Conservation (phyloP, 2,329 filamentous ascomycete genomes). For the Bretziella fagacearum region DNA sequence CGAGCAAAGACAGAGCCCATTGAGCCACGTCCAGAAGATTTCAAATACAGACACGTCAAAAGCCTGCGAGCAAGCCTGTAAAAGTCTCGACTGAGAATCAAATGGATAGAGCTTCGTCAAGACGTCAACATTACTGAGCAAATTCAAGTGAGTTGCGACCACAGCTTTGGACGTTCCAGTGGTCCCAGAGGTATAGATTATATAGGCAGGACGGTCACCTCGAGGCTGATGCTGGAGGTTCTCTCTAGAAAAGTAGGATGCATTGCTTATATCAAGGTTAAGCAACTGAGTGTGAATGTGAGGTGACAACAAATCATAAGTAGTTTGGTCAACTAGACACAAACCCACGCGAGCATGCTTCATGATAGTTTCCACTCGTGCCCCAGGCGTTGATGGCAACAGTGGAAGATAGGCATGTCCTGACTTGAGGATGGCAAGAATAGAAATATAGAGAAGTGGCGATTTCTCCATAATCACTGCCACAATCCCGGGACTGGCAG, state of each 20-base stretch:
- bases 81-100: conserved; percentile 34
- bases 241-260: conserved; percentile 4
- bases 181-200: conserved; percentile 70
- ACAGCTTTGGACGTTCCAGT: conserved; percentile 71
- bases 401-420: conserved; percentile 70
- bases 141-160: conserved; percentile 56
- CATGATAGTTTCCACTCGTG: conserved; percentile 45
- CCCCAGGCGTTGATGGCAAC: conserved; percentile 49
- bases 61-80: conserved; percentile 70
- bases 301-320: conserved; percentile 11
- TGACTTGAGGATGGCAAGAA: conserved; percentile 57
- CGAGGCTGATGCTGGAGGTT: conserved; percentile 26
- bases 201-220: conserved; percentile 46
- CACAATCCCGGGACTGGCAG: conserved; percentile 23
- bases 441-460: conserved; percentile 50
- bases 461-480: conserved; percentile 67
- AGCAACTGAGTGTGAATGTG: conserved; percentile 18
- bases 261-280: conserved; percentile 22
- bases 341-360: conserved; percentile 35
- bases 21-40: conserved; percentile 70
- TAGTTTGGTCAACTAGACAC: conserved; percentile 27
- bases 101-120: conserved; percentile 51
- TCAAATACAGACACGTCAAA: conserved; percentile 86
- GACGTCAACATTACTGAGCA: conserved; percentile 56
- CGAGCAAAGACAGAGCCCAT: conserved; percentile 63